These are phyloP conservation scores for Leucocoprinus sp. DNA, from an alignment of 768 basidiomycete genomes.

Conservation along the genomic window DNA sequence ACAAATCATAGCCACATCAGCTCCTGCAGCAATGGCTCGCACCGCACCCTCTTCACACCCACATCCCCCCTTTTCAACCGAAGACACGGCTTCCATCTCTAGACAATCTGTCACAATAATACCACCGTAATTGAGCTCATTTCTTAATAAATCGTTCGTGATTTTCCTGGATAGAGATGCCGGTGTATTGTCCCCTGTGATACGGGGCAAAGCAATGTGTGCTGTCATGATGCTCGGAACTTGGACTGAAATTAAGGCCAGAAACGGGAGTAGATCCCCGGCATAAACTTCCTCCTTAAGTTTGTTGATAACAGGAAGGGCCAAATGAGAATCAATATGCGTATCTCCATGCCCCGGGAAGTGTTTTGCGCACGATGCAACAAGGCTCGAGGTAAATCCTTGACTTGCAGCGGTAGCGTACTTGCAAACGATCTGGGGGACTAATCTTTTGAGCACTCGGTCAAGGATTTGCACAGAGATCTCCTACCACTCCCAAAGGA, in stretches of 20 bases:
- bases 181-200: slow-evolving; percentile 48
- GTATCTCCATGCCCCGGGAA: slow-evolving; percentile 75
- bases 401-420: slow-evolving; percentile 39
- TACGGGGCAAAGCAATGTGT: slow-evolving; percentile 59
- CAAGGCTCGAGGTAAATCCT: slow-evolving; percentile 38
- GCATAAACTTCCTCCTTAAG: slow-evolving; percentile 29
- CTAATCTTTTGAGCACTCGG: slow-evolving; percentile 23
- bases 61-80: slow-evolving; percentile 32
- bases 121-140: slow-evolving; percentile 43
- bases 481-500: slow-evolving; percentile 59
- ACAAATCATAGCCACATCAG: slow-evolving; percentile 71
- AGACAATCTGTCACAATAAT: slow-evolving; percentile 69
- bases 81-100: slow-evolving; percentile 67
- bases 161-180: slow-evolving; percentile 49
- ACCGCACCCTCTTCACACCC: slow-evolving; percentile 50
- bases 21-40: slow-evolving; percentile 49
- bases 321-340: slow-evolving; percentile 61
- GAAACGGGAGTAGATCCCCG: slow-evolving; percentile 56
- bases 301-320: slow-evolving; percentile 54
- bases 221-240: slow-evolving; percentile 63
- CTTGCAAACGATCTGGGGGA: slow-evolving; percentile 41
- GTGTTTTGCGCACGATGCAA: slow-evolving; percentile 62
- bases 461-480: not conserved
- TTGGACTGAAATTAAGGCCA: slow-evolving; percentile 28
- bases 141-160: slow-evolving; percentile 44